phyloP scores from a whole-genome alignment of 306 rosid genomes.

The Dalbergia cultrata region DNA sequence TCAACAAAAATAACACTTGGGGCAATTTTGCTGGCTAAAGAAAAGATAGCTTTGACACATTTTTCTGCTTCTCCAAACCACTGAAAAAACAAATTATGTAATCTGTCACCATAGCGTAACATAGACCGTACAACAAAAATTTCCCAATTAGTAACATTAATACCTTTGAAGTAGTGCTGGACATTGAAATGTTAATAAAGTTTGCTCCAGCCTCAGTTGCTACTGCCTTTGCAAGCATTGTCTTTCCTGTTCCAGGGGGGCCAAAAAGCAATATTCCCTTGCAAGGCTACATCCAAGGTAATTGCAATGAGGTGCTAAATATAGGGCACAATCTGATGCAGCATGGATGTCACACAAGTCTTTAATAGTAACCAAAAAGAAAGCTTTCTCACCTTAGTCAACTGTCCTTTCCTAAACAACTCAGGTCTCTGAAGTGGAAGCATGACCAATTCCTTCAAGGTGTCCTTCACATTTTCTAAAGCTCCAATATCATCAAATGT shows the following conservation, averaged over 20 bases:
- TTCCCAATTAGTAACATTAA: conserved; percentile 14
- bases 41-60: conserved; percentile 94
- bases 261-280: conserved; percentile 98
- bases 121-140: not conserved
- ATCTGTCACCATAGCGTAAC: conserved; percentile 23
- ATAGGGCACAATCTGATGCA: conserved; percentile 29
- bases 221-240: conserved; percentile 99
- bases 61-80: conserved; percentile 99
- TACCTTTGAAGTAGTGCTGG: conserved; percentile 96
- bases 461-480: conserved; percentile 93
- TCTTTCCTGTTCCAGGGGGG: conserved; percentile 98
- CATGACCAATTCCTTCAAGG: conserved; percentile 97
- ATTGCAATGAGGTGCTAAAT: conserved; percentile 23
- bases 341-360: conserved; percentile 8
- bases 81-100: conserved; percentile 55
- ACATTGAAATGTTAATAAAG: conserved; percentile 96
- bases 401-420: conserved; percentile 88
- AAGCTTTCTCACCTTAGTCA: conserved; percentile 72
- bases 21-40: conserved; percentile 95
- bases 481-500: conserved; percentile 98
- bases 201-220: conserved; percentile 99
- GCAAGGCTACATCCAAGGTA: conserved; percentile 74
- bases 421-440: conserved; percentile 98
- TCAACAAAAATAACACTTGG: conserved; percentile 97
- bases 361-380: conserved; percentile 8